Percentiles rank a stretch among this genome's conserved stretches.
Evolutionary conservation across 495 filamentous ascomycete species (phyloP).

Genomic region (Xylaria grammica): DNA sequence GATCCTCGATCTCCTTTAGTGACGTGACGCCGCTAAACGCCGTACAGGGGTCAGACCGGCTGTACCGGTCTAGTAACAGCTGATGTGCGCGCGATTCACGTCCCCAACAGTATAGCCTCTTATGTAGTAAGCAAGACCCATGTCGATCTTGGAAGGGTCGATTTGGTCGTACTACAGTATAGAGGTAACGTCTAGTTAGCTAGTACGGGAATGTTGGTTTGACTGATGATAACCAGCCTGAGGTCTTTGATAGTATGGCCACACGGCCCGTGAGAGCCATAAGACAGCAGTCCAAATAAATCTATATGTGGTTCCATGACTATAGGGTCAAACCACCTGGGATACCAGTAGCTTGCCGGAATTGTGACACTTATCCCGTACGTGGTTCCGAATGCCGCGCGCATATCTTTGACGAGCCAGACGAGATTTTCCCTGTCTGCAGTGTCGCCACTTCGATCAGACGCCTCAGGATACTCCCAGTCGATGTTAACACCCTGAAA

Average conservation of each 20-base stretch:
- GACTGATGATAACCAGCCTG: conserved; percentile 19
- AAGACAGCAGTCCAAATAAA: conserved; percentile 59
- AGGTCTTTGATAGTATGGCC: conserved; percentile 18
- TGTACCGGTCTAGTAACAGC: conserved; percentile 36
- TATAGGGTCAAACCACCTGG: conserved; percentile 49
- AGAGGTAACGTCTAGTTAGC: conserved; percentile 35
- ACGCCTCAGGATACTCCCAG: conserved; percentile 59
- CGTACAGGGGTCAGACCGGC: conserved; percentile 40
- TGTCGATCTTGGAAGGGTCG: conserved; percentile 39
- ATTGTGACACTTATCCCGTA: conserved; percentile 50
- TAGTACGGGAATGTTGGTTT: conserved; percentile 50
- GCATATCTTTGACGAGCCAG: conserved; percentile 48
- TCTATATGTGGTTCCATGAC: conserved; percentile 50
- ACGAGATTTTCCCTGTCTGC: conserved; percentile 51
- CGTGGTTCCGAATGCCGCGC: conserved; percentile 37
- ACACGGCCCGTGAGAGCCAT: conserved; percentile 39
- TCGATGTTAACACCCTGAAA: conserved; percentile 65
- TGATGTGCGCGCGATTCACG: conserved; percentile 37
- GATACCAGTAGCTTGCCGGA: conserved; percentile 45
- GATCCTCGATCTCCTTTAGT: conserved; percentile 34
- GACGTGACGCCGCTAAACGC: conserved; percentile 39
- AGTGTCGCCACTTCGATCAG: conserved; percentile 43
- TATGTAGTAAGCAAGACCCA: conserved; percentile 50
- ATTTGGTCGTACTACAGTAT: conserved; percentile 45
- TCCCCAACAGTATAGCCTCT: conserved; percentile 47